Conservation (phyloP, 495 filamentous ascomycete genomes). For the Parmelia sp. region DNA sequence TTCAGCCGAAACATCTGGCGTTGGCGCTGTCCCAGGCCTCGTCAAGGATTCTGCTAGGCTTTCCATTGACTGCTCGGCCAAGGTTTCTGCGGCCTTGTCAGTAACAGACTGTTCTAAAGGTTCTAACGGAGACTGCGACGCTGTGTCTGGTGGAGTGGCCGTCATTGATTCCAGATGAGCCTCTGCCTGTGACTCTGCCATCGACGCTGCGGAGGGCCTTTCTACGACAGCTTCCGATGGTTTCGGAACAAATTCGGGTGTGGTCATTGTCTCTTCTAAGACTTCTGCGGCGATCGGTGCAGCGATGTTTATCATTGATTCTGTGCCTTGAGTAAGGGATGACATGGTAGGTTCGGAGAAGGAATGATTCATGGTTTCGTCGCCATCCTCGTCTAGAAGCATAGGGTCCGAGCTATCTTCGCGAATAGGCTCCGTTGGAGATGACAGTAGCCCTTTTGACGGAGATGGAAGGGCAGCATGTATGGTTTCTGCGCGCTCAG, state of each 20-base stretch:
- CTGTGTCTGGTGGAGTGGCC: not conserved
- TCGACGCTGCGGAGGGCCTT: not conserved
- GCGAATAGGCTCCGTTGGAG: not conserved
- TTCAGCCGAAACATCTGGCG: not conserved
- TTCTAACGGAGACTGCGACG: not conserved
- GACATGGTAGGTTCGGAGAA: not conserved
- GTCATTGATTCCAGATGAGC: not conserved
- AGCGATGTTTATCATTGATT: not conserved
- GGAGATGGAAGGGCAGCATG: not conserved
- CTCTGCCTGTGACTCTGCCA: not conserved
- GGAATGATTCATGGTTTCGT: not conserved
- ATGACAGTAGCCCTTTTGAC: not conserved
- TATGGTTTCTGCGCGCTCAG: not conserved
- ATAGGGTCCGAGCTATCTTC: not conserved
- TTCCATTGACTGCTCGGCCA: not conserved
- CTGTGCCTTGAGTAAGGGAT: not conserved
- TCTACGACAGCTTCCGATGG: not conserved
- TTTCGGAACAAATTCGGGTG: not conserved
- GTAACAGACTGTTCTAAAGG: not conserved
- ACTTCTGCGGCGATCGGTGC: not conserved
- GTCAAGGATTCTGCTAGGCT: not conserved
- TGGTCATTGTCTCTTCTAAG: not conserved
- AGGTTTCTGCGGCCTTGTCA: not conserved
- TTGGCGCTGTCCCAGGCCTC: not conserved
- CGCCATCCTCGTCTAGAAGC: conserved; percentile 2